A percentile compares a stretch with the other conserved stretches of the same genome.
phyloP scores from a whole-genome alignment of 345 rosid species.

The Corchorus olitorius region DNA sequence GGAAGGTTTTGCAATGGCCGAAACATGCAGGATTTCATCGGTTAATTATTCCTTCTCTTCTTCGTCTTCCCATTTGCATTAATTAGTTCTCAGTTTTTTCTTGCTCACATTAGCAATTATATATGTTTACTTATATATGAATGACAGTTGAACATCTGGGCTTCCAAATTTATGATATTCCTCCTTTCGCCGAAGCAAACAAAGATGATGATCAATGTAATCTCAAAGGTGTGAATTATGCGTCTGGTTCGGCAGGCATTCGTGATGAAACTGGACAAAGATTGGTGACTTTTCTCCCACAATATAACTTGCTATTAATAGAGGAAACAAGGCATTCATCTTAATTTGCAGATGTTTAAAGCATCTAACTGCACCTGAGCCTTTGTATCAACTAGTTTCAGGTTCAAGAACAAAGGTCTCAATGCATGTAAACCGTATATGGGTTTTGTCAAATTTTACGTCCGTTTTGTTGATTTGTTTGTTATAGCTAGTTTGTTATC shows the following conservation, averaged over 20 bases:
- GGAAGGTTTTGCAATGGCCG: conserved; percentile 68
- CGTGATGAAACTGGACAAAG: conserved; percentile 45
- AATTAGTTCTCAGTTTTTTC: not conserved
- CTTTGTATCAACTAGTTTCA: too few species aligned
- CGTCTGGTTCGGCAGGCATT: conserved; percentile 67
- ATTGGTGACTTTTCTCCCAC: too few species aligned
- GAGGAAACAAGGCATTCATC: too few species aligned
- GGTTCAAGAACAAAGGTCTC: too few species aligned
- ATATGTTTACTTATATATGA: not conserved
- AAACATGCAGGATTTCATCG: conserved; percentile 49
- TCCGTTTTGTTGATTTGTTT: too few species aligned
- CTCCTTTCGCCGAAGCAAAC: conserved; percentile 36
- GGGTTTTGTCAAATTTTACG: too few species aligned
- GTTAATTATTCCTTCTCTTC: conserved; percentile 31
- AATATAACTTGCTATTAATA: too few species aligned
- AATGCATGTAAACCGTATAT: too few species aligned
- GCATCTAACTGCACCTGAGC: too few species aligned
- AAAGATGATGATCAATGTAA: conserved; percentile 4
- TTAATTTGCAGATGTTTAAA: too few species aligned
- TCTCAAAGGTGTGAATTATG: conserved; percentile 62
- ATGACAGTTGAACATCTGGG: conserved; percentile 45
- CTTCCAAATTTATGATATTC: conserved; percentile 34
- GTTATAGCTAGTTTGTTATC: too few species aligned
- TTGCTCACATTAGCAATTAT: not conserved
- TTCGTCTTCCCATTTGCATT: not conserved